Evolutionary conservation across 805 yeast genomes (phyloP).

Genomic region (Limtongozyma cylindracea): DNA sequence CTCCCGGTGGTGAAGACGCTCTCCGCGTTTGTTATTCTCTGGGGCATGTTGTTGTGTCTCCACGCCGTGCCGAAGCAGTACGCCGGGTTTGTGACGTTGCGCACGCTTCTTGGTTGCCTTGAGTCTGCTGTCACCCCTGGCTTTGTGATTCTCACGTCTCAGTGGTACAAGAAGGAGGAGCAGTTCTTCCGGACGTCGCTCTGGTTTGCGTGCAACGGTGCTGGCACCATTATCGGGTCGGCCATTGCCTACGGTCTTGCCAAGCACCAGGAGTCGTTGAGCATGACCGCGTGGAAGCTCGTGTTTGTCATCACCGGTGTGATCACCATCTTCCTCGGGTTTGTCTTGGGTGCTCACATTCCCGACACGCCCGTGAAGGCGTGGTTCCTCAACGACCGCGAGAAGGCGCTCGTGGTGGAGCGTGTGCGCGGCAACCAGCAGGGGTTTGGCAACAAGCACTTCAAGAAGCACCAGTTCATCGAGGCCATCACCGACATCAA

Average conservation of each 20-base stretch:
- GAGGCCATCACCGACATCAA: constrained; percentile 24
- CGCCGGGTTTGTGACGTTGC: constrained; percentile 1
- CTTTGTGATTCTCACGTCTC: constrained; percentile 17
- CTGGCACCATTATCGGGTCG: constrained; percentile 15
- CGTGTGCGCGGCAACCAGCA: constrained; percentile 27
- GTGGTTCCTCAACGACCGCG: constrained; percentile 17
- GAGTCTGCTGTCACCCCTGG: constrained; percentile 2
- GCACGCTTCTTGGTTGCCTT: constrained; percentile 1
- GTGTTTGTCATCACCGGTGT: constrained; percentile 34
- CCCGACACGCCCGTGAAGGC: constrained; percentile 27
- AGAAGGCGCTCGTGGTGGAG: constrained; percentile 13
- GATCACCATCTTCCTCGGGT: constrained; percentile 19
- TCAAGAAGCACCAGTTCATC: constrained; percentile 25
- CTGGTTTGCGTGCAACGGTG: constrained; percentile 12
- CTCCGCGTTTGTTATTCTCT: constrained; percentile 20
- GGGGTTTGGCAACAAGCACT: constrained; percentile 28
- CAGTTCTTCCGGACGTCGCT: constrained; percentile 10
- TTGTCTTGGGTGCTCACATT: constrained; percentile 18
- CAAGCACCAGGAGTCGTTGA: constrained; percentile 10
- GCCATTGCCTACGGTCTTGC: constrained; percentile 29
- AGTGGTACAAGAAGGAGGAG: constrained; percentile 24
- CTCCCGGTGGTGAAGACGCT: constrained; percentile 29
- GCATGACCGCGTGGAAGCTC: constrained; percentile 30
- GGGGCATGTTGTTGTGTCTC: constrained; percentile 36
- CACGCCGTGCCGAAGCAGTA: constrained; percentile 22